phyloP scores from a whole-genome alignment of 2,329 filamentous ascomycete genomes.

The Cadophora sp. region DNA sequence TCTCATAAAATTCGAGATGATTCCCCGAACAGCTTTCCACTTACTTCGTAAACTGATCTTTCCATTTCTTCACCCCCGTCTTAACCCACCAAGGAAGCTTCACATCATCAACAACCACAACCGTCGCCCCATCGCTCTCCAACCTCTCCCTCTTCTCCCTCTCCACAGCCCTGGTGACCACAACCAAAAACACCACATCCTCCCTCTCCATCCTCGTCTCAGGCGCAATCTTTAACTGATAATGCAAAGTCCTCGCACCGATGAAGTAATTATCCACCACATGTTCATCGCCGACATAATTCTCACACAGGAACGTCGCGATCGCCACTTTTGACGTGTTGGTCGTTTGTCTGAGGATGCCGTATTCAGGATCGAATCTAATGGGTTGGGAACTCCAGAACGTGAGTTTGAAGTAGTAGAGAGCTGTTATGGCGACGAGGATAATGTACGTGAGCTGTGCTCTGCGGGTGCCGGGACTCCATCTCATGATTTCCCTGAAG shows the following conservation, averaged over 20 bases:
- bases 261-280: conserved; percentile 49
- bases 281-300: conserved; percentile 35
- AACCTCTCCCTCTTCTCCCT: conserved; percentile 46
- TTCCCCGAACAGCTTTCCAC: not conserved
- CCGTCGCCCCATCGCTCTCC: conserved; percentile 48
- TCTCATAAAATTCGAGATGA: not conserved
- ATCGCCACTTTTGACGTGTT: conserved; percentile 39
- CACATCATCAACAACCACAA: conserved; percentile 48
- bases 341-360: not conserved
- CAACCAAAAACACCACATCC: conserved; percentile 48
- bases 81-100: conserved; percentile 46
- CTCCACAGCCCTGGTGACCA: conserved; percentile 46
- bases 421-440: not conserved
- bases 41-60: conserved; percentile 48
- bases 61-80: conserved; percentile 49
- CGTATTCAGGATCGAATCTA: not conserved
- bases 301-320: conserved; percentile 49
- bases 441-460: conserved; percentile 8
- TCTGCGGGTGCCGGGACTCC: not conserved
- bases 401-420: not conserved
- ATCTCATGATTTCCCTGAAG: not conserved
- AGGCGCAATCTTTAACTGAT: conserved; percentile 50
- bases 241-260: conserved; percentile 48
- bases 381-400: not conserved
- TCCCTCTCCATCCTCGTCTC: conserved; percentile 45